Percentiles rank a stretch among this genome's conserved stretches.
phyloP scores from a whole-genome alignment of 1,284 basidiomycete species.

The Apiotrichum porosum region DNA sequence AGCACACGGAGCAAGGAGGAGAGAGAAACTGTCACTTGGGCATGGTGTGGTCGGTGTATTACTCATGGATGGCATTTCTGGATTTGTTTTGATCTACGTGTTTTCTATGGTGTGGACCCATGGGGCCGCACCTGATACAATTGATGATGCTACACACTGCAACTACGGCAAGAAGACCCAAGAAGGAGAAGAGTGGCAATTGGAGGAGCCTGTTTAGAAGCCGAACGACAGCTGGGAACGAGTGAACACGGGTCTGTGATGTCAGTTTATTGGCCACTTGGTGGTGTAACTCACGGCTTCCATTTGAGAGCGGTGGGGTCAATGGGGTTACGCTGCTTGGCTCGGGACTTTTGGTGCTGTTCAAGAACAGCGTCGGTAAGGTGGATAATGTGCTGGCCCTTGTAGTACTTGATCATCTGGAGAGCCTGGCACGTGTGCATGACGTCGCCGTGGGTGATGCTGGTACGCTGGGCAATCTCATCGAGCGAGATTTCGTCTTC shows the following conservation, averaged over 20 bases:
- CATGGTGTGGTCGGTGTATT: too few species aligned
- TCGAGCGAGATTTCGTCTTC: slow-evolving; percentile 79
- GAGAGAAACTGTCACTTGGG: too few species aligned
- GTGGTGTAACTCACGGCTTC: slow-evolving; percentile 77
- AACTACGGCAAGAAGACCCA: too few species aligned
- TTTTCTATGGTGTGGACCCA: too few species aligned
- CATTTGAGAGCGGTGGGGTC: slow-evolving; percentile 73
- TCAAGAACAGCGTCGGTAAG: slow-evolving; percentile 87
- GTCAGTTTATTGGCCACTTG: too few species aligned
- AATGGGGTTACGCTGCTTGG: slow-evolving; percentile 75
- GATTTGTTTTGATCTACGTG: too few species aligned
- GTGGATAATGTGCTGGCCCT: slow-evolving; percentile 89
- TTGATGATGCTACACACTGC: too few species aligned
- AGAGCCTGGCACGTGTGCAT: slow-evolving; percentile 98
- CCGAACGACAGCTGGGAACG: slow-evolving; percentile 85
- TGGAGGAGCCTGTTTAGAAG: too few species aligned
- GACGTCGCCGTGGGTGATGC: slow-evolving; percentile 94
- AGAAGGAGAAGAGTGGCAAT: too few species aligned
- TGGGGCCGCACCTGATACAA: too few species aligned
- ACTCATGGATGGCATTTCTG: too few species aligned
- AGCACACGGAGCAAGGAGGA: background rate
- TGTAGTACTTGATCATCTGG: slow-evolving; percentile 94
- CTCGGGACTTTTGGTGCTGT: slow-evolving; percentile 76
- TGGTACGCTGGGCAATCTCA: slow-evolving; percentile 92
- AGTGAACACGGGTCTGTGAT: slow-evolving; percentile 75